Percentiles rank a stretch among this genome's conserved stretches.
phyloP scores from a whole-genome alignment of 2,329 filamentous ascomycete species.

The Geosmithia putterillii region DNA sequence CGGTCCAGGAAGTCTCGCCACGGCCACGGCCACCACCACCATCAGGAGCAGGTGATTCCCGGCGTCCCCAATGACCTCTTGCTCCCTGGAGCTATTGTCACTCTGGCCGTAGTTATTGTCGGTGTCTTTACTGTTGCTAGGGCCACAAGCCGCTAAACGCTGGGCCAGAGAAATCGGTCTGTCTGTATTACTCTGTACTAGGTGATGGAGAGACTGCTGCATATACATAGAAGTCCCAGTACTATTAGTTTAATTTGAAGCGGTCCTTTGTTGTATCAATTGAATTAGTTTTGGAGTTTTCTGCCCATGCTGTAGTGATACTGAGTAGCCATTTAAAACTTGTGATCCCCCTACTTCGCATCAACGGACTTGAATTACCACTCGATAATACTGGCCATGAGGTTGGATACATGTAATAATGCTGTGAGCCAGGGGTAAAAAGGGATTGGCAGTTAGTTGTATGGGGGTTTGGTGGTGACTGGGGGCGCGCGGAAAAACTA shows the following conservation, averaged over 20 bases:
- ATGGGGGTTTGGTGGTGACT: neutral
- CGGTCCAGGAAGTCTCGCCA: slow-evolving; percentile 27
- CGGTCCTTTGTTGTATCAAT: neutral
- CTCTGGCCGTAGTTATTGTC: slow-evolving; percentile 86
- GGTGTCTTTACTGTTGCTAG: slow-evolving; percentile 85
- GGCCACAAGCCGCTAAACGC: slow-evolving; percentile 37
- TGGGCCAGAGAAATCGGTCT: neutral
- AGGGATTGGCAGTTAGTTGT: neutral
- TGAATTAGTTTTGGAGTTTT: slow-evolving; percentile 2
- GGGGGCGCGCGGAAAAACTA: slow-evolving; percentile 2
- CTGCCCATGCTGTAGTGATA: neutral
- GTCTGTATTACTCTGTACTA: too few species aligned
- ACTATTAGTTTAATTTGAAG: neutral
- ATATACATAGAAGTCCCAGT: neutral
- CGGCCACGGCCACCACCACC: slow-evolving; percentile 21
- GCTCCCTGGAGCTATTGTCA: slow-evolving; percentile 85
- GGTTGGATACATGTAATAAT: too few species aligned
- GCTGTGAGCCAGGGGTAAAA: neutral
- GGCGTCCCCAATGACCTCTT: slow-evolving; percentile 92
- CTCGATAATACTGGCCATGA: too few species aligned
- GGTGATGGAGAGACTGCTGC: neutral
- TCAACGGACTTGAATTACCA: too few species aligned
- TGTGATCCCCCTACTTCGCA: too few species aligned
- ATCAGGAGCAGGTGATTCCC: slow-evolving; percentile 72
- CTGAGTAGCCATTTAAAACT: too few species aligned